Conservation (phyloP, 2,329 filamentous ascomycete species). For the Pseudopithomyces chartarum region DNA sequence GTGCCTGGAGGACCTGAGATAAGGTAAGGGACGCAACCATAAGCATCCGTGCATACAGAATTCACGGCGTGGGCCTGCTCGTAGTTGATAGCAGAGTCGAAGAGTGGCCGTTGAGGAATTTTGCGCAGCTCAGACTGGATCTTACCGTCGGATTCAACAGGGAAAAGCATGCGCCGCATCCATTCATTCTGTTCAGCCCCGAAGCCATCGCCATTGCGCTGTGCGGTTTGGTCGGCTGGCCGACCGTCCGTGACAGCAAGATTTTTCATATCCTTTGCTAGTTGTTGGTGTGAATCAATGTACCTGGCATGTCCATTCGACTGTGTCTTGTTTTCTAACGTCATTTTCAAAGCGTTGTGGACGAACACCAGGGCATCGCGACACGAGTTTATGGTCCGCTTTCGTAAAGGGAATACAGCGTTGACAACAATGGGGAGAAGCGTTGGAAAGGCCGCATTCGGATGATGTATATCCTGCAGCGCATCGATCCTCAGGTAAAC, state of each 20-base stretch:
- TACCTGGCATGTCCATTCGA: neutral
- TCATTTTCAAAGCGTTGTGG: neutral
- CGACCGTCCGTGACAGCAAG: neutral
- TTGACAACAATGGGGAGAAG: constrained; percentile 25
- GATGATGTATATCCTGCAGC: constrained; percentile 4
- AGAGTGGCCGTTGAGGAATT: constrained; percentile 38
- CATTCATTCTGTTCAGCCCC: constrained; percentile 24
- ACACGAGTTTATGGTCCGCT: constrained; percentile 12
- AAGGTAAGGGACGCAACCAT: constrained; percentile 53
- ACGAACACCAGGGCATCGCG: constrained; percentile 15
- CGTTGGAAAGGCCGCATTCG: neutral
- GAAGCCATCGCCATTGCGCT: neutral
- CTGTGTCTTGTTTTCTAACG: neutral
- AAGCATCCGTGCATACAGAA: constrained; percentile 46
- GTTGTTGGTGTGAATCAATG: neutral
- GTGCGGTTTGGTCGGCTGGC: neutral
- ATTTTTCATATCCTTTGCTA: neutral
- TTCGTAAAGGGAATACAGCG: constrained; percentile 28
- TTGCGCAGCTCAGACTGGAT: constrained; percentile 47
- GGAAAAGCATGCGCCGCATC: constrained; percentile 52
- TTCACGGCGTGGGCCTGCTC: constrained; percentile 55
- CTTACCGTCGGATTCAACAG: constrained; percentile 41
- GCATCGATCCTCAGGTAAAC: constrained; percentile 28
- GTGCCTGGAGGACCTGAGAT: constrained; percentile 58
- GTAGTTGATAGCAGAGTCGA: constrained; percentile 52